Evolutionary conservation across 352 stramenopile species (phyloP), one percentile per base, ranked within the genome.

Genomic region (Globisporangium polare): DNA sequence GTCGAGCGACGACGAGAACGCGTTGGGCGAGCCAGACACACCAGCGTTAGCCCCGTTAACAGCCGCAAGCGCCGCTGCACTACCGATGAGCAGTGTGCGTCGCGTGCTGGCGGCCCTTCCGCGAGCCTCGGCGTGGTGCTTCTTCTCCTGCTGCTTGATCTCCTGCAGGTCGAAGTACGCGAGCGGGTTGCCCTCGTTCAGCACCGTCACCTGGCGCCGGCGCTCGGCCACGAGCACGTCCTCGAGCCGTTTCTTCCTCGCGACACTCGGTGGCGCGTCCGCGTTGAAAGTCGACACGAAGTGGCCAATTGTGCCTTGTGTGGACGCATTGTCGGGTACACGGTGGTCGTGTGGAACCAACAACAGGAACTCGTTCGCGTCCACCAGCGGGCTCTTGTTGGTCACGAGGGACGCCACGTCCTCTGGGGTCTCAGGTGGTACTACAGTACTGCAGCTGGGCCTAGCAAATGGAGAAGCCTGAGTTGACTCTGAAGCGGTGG

Each of bases 111-210:
- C 61, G 0, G 61, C 63, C 12, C 64, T 60, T 3, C 62, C 56
- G 20, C 70, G 60, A 0, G 63, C 45, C 10, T 73, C 56, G 9
- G 42, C 45, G 26, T 74, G 62, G 15, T 70, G 69, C 57, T 71
- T 45, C 24, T 53, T 49, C 26, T 73, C 65, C 51, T 78, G 58
- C 27, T 72, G 67, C 12, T 80, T 50, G 9, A 80, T 54, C 0
- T 70, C 53, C 31, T 72, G 67, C 20, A 83, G 60, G 33, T 84
- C 68, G 52, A 88, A 85, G 53, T 85, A 89, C 39, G 70, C 69
- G 0, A 90, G 54, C 12, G 78, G 80, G 41, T 90, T 90, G 13
- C 80, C 80, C 52, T 90, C 80, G 37, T 86, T 86, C 54, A 85
- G 58, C 0, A 82, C 50, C 13, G 69, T 55, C 13, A 72, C 65